Base-by-base conservation (phyloP, 2,329 filamentous ascomycete genomes). In the Didymellaceae sp. region DNA sequence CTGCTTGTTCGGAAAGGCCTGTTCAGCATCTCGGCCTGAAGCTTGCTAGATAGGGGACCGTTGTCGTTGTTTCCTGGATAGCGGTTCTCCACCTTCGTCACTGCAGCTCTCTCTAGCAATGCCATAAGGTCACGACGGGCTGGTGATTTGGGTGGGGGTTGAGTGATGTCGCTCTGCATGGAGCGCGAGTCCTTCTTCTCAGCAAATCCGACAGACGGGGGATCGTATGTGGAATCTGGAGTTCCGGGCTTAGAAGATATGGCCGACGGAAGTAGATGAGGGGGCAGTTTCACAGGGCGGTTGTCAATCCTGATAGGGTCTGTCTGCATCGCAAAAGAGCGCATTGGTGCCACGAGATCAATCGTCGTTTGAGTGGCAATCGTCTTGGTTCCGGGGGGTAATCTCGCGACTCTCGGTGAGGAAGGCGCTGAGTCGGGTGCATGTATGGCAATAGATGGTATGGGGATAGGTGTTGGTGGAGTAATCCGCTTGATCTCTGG, bases 361-460 rank as follows among this genome's bases (percentile, higher is more conserved):
- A 85, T 77, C 28, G 81, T 80, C 20, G 91, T 91, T 73, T 99
- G 94, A 63, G 88, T 93, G 14, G 86, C 86, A 57, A 88, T 86
- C 72, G 91, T 91, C 71, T 91, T 97, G 6, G 85, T 87, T 55
- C 85, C 85, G 48, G 92, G 86, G 45, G 91, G 91, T 22, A 96
- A 86, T 45, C 96, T 83, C 42, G 87, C 86, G 59, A 87, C 84
- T 38, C 82, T 83, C 2, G 91, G 91, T 2, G 91, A 74, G 4
- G 86, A 80, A n/a, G 93, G 91, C 38, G 89, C 84, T 46, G 91
- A 96, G 3, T 82, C 85, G 0, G 94, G 93, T 24, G 94, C 94
- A 61, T 96, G 89, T 42, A 99, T 90, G 47, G 90, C 89, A 67
- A 99, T 99, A 63, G 87, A 89, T 0, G 93, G 93, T 54, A 97